Conservation (phyloP, 345 rosid species). For the Jatropha curcas region DNA sequence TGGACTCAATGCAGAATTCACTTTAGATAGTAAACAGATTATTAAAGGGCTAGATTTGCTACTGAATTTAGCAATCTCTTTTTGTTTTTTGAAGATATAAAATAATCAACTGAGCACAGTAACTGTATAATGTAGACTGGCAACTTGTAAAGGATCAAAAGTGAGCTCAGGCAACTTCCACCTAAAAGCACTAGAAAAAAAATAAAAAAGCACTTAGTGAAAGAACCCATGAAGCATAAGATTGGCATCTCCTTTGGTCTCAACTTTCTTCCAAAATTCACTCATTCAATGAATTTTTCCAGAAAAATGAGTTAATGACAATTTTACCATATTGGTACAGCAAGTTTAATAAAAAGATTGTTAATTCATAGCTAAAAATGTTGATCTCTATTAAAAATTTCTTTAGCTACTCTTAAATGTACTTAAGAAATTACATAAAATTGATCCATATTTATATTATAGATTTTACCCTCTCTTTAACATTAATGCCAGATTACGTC, state of each 20-base stretch:
- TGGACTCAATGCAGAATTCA: slow-evolving; percentile 16
- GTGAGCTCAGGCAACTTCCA: slow-evolving; percentile 1
- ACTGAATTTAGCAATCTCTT: not conserved
- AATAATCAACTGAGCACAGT: not conserved
- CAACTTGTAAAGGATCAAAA: not conserved
- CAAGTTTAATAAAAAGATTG: not conserved
- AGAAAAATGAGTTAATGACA: not conserved
- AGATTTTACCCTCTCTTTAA: not conserved
- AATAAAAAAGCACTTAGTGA: not conserved
- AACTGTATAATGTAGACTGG: not conserved
- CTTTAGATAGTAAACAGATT: not conserved
- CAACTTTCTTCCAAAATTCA: not conserved
- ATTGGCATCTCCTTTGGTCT: not conserved
- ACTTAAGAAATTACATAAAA: not conserved
- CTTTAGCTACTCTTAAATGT: not conserved
- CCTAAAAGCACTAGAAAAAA: not conserved
- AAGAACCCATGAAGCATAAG: not conserved
- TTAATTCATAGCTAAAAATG: not conserved
- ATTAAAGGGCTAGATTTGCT: not conserved
- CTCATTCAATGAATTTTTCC: not conserved
- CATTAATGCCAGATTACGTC: not conserved
- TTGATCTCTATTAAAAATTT: not conserved
- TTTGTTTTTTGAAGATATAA: no score
- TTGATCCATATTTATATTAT: not conserved
- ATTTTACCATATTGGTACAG: not conserved